Base-by-base conservation (phyloP, 2,329 filamentous ascomycete genomes). In the Pezizomycotina sp. region DNA sequence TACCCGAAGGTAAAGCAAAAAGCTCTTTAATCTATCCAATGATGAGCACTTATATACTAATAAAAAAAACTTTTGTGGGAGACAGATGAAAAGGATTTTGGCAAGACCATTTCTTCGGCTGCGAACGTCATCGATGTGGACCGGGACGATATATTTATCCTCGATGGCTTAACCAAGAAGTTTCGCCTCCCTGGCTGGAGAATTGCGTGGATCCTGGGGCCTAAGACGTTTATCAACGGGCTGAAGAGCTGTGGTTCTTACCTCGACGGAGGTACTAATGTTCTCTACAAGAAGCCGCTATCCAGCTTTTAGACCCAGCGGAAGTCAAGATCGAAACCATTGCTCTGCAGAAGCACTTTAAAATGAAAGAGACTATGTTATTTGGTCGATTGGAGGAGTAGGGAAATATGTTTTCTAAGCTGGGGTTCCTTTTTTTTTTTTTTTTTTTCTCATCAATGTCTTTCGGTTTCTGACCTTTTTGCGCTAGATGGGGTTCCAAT, bases 31-130 rank as follows among this genome's bases (percentile, higher is more conserved):
- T n/a, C n/a, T 12, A 14, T 10, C 8, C 9, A 43, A n/a, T 3
- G 21, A 16, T 29, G 16, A 6, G 10, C 9, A n/a, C 5, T 2
- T 10, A 5, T 12, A 13, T 21, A 18, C 33, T 44, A 34, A 44
- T 15, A 22, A n/a, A 3, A n/a, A 3, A 18, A 7, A 10, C n/a
- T 12, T 39, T 36, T 22, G 41, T 36, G 14, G 82, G 84, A 14
- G 95, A 93, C 66, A 92, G 92, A 62, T 95, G 95, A 63, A 91
- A 80, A 72, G 50, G 68, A 83, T 61, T 95, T 86, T 56, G 84
- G 93, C 54, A 86, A 86, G 24, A 73, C 69, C 19, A 81, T 93
- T 56, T 84, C 77, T 31, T 77, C 83, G 6, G 86, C 86, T 4
- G 77, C 81, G 53, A 92, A 95, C 56, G 71, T 95, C 31, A 69